Evolutionary conservation across 768 basidiomycete genomes (phyloP).

Genomic region (Rhodotorula babjevae): DNA sequence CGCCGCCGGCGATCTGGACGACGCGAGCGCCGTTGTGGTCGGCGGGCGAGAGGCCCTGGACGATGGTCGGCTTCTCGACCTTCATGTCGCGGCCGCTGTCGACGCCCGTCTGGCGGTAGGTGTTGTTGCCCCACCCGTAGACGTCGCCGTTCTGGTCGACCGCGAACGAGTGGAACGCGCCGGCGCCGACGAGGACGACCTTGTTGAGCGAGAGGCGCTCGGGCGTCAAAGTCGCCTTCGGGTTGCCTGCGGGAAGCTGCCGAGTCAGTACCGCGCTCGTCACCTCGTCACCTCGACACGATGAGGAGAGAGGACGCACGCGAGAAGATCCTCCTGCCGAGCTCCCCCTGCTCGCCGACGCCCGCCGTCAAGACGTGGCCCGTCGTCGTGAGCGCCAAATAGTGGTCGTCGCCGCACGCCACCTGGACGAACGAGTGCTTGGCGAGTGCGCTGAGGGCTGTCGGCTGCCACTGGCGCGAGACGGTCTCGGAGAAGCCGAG

Average conservation of each 20-base stretch:
- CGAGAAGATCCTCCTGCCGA: slow-evolving; percentile 76
- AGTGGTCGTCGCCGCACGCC: slow-evolving; percentile 79
- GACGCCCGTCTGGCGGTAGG: slow-evolving; percentile 65
- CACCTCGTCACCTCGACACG: background rate
- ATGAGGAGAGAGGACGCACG: background rate
- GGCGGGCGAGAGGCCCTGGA: slow-evolving; percentile 46
- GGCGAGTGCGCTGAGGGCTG: slow-evolving; percentile 45
- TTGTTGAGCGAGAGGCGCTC: slow-evolving; percentile 77
- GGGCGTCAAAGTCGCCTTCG: slow-evolving; percentile 81
- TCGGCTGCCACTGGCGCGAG: slow-evolving; percentile 60
- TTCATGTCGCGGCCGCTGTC: slow-evolving; percentile 46
- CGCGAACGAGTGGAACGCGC: slow-evolving; percentile 83
- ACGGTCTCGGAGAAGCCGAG: slow-evolving; percentile 71
- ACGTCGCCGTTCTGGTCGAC: slow-evolving; percentile 75
- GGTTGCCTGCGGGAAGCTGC: slow-evolving; percentile 54
- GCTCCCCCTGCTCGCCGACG: slow-evolving; percentile 80
- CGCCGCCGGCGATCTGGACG: slow-evolving; percentile 69
- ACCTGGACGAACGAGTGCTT: slow-evolving; percentile 60
- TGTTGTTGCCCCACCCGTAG: slow-evolving; percentile 94
- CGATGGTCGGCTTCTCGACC: slow-evolving; percentile 57
- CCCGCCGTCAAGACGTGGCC: slow-evolving; percentile 87
- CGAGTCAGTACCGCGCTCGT: background rate
- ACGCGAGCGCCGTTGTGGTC: slow-evolving; percentile 48
- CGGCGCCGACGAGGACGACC: slow-evolving; percentile 69
- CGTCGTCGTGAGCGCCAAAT: slow-evolving; percentile 79